These are phyloP conservation scores for Amaranthus hypochondriacus DNA, from an alignment of 148 eudicot genomes.

Conservation along the genomic window DNA sequence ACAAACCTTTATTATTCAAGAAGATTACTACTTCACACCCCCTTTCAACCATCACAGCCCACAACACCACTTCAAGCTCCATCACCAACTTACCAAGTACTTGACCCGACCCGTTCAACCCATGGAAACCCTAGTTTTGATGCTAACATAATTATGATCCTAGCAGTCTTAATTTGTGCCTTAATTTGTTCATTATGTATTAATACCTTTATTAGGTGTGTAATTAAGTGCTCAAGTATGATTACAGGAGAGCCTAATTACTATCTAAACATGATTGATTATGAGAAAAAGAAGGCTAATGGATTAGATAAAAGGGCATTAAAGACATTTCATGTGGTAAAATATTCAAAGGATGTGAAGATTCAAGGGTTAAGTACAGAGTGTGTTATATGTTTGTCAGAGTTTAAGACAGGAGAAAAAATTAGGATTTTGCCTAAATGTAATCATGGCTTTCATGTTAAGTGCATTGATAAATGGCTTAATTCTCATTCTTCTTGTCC, in stretches of 20 bases:
- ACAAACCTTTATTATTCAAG: constrained; percentile 23
- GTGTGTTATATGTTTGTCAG: constrained; percentile 78
- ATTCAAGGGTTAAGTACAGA: constrained; percentile 54
- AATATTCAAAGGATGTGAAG: constrained; percentile 39
- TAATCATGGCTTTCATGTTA: constrained; percentile 73
- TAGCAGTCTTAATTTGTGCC: constrained; percentile 24
- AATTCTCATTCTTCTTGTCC: constrained; percentile 82
- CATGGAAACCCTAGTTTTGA: constrained; percentile 9
- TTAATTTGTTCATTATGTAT: constrained; percentile 27
- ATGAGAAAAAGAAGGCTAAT: background rate
- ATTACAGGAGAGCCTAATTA: constrained; percentile 17
- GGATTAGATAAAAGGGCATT: constrained; percentile 54
- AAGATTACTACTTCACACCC: constrained; percentile 21
- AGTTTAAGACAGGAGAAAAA: constrained; percentile 47
- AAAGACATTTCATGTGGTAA: constrained; percentile 52
- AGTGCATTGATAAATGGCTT: constrained; percentile 83
- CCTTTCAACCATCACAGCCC: constrained; percentile 12
- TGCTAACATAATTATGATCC: constrained; percentile 25
- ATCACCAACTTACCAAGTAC: constrained; percentile 18
- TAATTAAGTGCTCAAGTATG: constrained; percentile 26
- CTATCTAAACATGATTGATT: constrained; percentile 18
- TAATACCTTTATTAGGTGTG: constrained; percentile 25
- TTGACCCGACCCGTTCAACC: constrained; percentile 9
- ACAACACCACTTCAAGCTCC: constrained; percentile 14
- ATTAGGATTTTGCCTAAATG: constrained; percentile 71